phyloP scores from a whole-genome alignment of 352 stramenopile species.

The Globisporangium megalacanthum region DNA sequence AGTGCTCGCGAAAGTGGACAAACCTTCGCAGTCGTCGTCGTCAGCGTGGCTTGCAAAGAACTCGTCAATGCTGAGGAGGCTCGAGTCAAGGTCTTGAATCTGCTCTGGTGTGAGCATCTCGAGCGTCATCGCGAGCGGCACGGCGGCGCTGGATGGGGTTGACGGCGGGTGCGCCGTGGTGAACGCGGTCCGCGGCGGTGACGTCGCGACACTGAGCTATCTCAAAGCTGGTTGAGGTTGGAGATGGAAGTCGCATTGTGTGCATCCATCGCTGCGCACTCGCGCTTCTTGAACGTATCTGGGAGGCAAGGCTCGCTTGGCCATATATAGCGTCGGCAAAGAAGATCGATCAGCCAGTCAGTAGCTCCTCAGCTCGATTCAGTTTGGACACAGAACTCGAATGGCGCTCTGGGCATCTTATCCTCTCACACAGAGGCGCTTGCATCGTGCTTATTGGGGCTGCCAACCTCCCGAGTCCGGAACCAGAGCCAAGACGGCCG shows the following conservation, averaged over 20 bases:
- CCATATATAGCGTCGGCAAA: not conserved
- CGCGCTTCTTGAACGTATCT: not conserved
- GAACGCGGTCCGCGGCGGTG: not conserved
- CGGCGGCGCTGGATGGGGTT: not conserved
- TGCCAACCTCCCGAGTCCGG: too few relatives aligned
- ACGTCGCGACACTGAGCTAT: not conserved
- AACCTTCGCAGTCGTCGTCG: constrained; percentile 7
- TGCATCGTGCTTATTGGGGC: too few relatives aligned
- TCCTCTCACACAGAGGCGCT: too few relatives aligned
- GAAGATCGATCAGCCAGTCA: too few relatives aligned
- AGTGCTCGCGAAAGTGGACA: not conserved
- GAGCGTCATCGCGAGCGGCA: not conserved
- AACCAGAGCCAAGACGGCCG: too few relatives aligned
- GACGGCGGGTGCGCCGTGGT: constrained; percentile 5
- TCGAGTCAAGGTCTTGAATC: constrained; percentile 21
- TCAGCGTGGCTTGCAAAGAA: constrained; percentile 24
- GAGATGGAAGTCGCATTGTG: constrained; percentile 9
- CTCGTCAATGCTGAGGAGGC: constrained; percentile 28
- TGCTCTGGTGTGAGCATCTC: constrained; percentile 21
- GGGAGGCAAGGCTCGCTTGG: not conserved
- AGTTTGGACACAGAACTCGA: too few relatives aligned
- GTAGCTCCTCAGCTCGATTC: too few relatives aligned
- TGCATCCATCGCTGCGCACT: not conserved
- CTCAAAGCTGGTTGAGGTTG: not conserved
- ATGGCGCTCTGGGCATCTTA: too few relatives aligned